Conservation (phyloP, 2,329 filamentous ascomycete genomes). For the Dichotomopilus funicola region DNA sequence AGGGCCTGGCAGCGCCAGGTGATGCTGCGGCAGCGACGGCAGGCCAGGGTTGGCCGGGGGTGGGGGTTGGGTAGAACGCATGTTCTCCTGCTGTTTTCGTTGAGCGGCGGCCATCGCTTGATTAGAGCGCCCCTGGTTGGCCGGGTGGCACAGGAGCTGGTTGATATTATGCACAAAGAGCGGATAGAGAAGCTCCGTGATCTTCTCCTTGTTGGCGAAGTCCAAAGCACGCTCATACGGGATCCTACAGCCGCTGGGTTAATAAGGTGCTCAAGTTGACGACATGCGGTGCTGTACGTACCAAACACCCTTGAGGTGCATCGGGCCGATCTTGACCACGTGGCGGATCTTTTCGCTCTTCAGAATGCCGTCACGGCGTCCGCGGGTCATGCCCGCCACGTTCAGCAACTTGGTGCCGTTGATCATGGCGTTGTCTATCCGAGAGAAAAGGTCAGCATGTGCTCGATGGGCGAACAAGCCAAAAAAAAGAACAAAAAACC, state of each 20-base stretch:
- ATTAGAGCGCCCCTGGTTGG: slow-evolving; percentile 75
- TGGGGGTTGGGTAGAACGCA: slow-evolving; percentile 53
- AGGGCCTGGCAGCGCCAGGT: slow-evolving; percentile 52
- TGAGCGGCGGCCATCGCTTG: slow-evolving; percentile 83
- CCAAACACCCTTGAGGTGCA: slow-evolving; percentile 98
- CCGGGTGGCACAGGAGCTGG: slow-evolving; percentile 85
- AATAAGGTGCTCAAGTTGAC: background rate
- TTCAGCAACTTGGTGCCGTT: slow-evolving; percentile 97
- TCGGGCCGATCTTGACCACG: slow-evolving; percentile 97
- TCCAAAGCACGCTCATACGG: slow-evolving; percentile 96
- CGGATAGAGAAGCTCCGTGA: slow-evolving; percentile 89
- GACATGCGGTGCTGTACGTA: slow-evolving; percentile 33
- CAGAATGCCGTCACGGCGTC: slow-evolving; percentile 87
- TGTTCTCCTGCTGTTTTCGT: slow-evolving; percentile 59
- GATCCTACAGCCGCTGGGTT: slow-evolving; percentile 57
- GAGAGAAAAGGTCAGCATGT: background rate
- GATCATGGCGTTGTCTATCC: slow-evolving; percentile 92
- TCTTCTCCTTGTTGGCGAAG: slow-evolving; percentile 99
- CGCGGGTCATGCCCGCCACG: slow-evolving; percentile 95
- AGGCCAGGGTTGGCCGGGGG: slow-evolving; percentile 34
- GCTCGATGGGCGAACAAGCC: too few relatives aligned
- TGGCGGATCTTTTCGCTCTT: slow-evolving; percentile 97
- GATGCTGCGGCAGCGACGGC: slow-evolving; percentile 64
- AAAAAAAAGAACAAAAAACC: background rate
- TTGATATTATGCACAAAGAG: slow-evolving; percentile 97